These are phyloP conservation scores for Gastrolobium villosum DNA, from an alignment of 306 rosid species.

Conservation along the genomic window DNA sequence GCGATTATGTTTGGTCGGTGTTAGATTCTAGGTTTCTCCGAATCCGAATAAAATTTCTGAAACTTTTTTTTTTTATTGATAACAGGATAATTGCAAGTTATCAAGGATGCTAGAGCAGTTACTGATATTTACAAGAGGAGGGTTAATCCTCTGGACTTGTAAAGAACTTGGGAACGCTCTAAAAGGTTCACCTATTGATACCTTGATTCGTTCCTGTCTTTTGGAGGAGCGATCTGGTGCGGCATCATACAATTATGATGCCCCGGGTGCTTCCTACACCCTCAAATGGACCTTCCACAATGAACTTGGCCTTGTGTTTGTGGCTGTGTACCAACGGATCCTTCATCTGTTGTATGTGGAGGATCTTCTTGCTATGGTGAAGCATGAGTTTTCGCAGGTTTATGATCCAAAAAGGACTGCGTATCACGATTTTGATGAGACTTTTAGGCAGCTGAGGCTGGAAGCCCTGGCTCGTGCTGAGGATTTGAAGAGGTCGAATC, in stretches of 20 bases:
- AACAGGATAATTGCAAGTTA: conserved; percentile 51
- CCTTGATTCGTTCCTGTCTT: conserved; percentile 87
- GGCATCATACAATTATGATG: conserved; percentile 75
- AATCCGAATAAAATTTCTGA: not conserved
- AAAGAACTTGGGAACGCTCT: conserved; percentile 89
- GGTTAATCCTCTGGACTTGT: conserved; percentile 91
- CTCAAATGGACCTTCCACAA: conserved; percentile 94
- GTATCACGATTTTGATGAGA: conserved; percentile 78
- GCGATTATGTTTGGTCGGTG: not conserved
- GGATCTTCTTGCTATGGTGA: conserved; percentile 77
- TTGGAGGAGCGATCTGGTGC: conserved; percentile 93
- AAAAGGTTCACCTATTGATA: conserved; percentile 87
- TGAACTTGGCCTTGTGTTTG: conserved; percentile 85
- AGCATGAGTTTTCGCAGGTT: conserved; percentile 70
- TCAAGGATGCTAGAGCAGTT: conserved; percentile 84
- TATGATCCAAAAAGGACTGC: conserved; percentile 72
- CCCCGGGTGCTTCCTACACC: conserved; percentile 84
- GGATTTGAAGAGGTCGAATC: conserved; percentile 77
- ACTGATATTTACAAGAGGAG: conserved; percentile 89
- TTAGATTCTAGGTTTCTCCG: conserved; percentile 23
- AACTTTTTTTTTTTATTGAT: not conserved
- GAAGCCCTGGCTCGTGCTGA: conserved; percentile 87
- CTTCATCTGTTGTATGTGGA: conserved; percentile 85
- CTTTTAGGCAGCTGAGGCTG: conserved; percentile 70
- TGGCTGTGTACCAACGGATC: conserved; percentile 85